Percentiles rank a stretch among this genome's conserved stretches.
phyloP scores from a whole-genome alignment of 2,329 filamentous ascomycete species.

The Diatrype stigma region DNA sequence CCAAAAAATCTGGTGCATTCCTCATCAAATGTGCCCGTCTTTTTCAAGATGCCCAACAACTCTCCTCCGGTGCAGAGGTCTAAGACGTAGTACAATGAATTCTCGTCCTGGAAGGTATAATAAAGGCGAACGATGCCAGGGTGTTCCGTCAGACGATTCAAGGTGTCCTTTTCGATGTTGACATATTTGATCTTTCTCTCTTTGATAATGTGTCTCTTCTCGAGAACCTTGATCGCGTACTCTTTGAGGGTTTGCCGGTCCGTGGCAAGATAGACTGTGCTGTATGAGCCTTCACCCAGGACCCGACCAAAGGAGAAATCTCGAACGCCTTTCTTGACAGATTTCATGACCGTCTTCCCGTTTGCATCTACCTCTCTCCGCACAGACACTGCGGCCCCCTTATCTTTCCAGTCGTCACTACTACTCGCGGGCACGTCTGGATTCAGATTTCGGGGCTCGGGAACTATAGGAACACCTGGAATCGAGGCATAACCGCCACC shows the following conservation, averaged over 20 bases:
- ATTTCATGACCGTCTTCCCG: slow-evolving; percentile 74
- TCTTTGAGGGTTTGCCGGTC: slow-evolving; percentile 93
- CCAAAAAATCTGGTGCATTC: slow-evolving; percentile 94
- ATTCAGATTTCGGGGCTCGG: slow-evolving; percentile 25
- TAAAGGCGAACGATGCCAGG: slow-evolving; percentile 94
- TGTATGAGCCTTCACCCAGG: slow-evolving; percentile 95
- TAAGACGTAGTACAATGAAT: slow-evolving; percentile 92
- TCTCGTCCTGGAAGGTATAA: slow-evolving; percentile 97
- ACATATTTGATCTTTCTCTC: slow-evolving; percentile 99
- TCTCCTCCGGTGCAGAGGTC: slow-evolving; percentile 92
- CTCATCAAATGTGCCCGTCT: slow-evolving; percentile 88
- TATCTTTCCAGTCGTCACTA: slow-evolving; percentile 93
- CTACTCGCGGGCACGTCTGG: slow-evolving; percentile 48
- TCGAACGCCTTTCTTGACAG: slow-evolving; percentile 93
- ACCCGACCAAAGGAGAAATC: slow-evolving; percentile 93
- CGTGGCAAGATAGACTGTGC: slow-evolving; percentile 87
- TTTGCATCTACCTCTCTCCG: slow-evolving; percentile 80
- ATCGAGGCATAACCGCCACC: slow-evolving; percentile 50
- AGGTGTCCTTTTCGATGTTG: slow-evolving; percentile 97
- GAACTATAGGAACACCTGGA: slow-evolving; percentile 36
- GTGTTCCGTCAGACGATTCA: slow-evolving; percentile 93
- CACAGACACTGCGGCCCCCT: slow-evolving; percentile 81
- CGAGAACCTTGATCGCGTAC: slow-evolving; percentile 96
- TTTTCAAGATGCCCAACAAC: slow-evolving; percentile 86
- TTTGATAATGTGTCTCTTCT: slow-evolving; percentile 99